Evolutionary conservation across 805 yeast species (phyloP).

Genomic region (Lachancea fermentati): DNA sequence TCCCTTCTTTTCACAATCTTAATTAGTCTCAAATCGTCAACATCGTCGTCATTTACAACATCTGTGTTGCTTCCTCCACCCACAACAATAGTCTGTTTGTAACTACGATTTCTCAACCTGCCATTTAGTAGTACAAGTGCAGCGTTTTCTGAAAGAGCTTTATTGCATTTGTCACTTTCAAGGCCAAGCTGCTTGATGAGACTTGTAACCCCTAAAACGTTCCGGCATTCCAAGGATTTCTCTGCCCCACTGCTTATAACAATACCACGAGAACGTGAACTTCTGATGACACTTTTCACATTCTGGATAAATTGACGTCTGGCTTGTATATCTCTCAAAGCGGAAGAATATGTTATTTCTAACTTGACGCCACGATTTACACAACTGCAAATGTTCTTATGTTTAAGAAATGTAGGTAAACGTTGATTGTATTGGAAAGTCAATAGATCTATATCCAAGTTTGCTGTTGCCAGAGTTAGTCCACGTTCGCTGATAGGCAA

Average conservation of each 20-base stretch:
- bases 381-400: slow-evolving; percentile 80
- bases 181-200: slow-evolving; percentile 67
- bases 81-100: slow-evolving; percentile 65
- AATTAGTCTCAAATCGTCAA: slow-evolving; percentile 13
- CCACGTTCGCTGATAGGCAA: slow-evolving; percentile 78
- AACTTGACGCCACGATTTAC: slow-evolving; percentile 75
- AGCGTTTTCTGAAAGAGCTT: slow-evolving; percentile 55
- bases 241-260: slow-evolving; percentile 73
- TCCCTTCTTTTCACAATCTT: slow-evolving; percentile 21
- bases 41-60: slow-evolving; percentile 21
- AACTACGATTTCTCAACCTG: slow-evolving; percentile 62
- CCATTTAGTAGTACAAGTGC: slow-evolving; percentile 67
- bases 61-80: slow-evolving; percentile 42
- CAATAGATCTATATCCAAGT: slow-evolving; percentile 75
- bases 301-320: slow-evolving; percentile 67
- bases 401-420: slow-evolving; percentile 72
- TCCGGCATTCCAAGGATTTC: slow-evolving; percentile 52
- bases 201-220: slow-evolving; percentile 61
- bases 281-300: slow-evolving; percentile 67
- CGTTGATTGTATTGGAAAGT: slow-evolving; percentile 62
- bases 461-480: slow-evolving; percentile 64
- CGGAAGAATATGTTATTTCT: slow-evolving; percentile 65
- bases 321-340: slow-evolving; percentile 38
- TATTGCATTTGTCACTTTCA: slow-evolving; percentile 53
- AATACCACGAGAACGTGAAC: slow-evolving; percentile 75